These are phyloP conservation scores for Rutidosis leptorrhynchoides DNA, from an alignment of 129 eudicot genomes.

Conservation along the genomic window DNA sequence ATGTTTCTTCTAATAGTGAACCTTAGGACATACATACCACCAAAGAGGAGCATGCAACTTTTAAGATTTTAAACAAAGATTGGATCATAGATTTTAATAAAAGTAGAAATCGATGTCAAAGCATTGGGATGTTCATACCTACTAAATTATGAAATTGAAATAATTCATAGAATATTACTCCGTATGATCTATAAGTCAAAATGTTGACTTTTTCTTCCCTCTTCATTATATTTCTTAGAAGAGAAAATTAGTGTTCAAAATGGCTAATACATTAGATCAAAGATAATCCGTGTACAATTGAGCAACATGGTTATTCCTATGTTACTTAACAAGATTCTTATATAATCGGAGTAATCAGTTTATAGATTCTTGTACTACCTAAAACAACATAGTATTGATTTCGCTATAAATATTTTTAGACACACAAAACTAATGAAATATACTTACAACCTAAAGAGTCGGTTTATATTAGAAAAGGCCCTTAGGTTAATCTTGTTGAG, in stretches of 20 bases:
- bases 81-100: slow-evolving; percentile 6
- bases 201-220: neutral
- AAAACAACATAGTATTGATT: neutral
- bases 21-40: slow-evolving; percentile 5
- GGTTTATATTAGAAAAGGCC: no score
- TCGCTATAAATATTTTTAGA: neutral
- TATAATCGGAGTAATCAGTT: neutral
- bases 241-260: neutral
- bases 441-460: neutral
- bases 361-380: neutral
- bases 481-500: neutral
- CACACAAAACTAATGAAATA: neutral
- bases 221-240: neutral
- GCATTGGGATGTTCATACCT: slow-evolving; percentile 29
- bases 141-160: slow-evolving; percentile 14
- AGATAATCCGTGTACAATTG: neutral
- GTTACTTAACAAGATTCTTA: slow-evolving; percentile 4
- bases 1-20: neutral
- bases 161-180: slow-evolving; percentile 24
- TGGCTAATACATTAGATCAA: neutral
- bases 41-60: slow-evolving; percentile 7
- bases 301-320: slow-evolving; percentile 4
- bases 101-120: slow-evolving; percentile 28
- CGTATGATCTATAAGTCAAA: slow-evolving; percentile 24
- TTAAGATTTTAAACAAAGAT: slow-evolving; percentile 5